Percentiles rank a stretch among this genome's conserved stretches.
phyloP scores from a whole-genome alignment of 1,139 yeast species.

The Schwanniomyces etchellsii region DNA sequence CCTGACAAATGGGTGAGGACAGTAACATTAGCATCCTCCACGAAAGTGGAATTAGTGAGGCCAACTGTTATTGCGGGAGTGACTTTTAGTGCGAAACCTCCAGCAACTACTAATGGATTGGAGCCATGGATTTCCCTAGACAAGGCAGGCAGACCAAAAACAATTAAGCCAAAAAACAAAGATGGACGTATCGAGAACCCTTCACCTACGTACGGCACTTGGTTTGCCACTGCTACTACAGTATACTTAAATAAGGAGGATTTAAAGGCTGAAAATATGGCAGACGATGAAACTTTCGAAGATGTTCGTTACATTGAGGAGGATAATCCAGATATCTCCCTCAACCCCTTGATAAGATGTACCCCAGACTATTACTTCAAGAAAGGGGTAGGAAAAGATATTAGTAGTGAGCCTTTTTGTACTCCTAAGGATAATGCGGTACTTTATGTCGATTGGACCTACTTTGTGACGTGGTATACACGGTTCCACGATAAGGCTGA shows the following conservation, averaged over 20 bases:
- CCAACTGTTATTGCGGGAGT: conserved; percentile 83
- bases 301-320: conserved; percentile 57
- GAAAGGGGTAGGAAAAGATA: conserved; percentile 57
- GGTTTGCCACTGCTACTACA: conserved; percentile 67
- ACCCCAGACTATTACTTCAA: conserved; percentile 68
- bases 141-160: conserved; percentile 75
- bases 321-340: conserved; percentile 59
- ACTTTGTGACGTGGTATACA: conserved; percentile 79
- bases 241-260: conserved; percentile 51
- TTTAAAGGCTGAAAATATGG: conserved; percentile 67
- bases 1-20: conserved; percentile 69
- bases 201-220: conserved; percentile 69
- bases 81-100: conserved; percentile 72
- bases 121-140: conserved; percentile 80
- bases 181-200: conserved; percentile 64
- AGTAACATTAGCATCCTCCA: conserved; percentile 35
- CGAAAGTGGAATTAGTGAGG: conserved; percentile 57
- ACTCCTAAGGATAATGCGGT: conserved; percentile 61
- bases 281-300: conserved; percentile 46
- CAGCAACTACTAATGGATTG: conserved; percentile 58
- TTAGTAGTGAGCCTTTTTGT: conserved; percentile 70
- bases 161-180: conserved; percentile 67
- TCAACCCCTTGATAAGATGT: conserved; percentile 79
- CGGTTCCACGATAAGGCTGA: conserved; percentile 50
- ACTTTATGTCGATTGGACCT: conserved; percentile 54